phyloP scores from a whole-genome alignment of 192 early-diverging fungal genomes.

The Obelidium mucronatum region DNA sequence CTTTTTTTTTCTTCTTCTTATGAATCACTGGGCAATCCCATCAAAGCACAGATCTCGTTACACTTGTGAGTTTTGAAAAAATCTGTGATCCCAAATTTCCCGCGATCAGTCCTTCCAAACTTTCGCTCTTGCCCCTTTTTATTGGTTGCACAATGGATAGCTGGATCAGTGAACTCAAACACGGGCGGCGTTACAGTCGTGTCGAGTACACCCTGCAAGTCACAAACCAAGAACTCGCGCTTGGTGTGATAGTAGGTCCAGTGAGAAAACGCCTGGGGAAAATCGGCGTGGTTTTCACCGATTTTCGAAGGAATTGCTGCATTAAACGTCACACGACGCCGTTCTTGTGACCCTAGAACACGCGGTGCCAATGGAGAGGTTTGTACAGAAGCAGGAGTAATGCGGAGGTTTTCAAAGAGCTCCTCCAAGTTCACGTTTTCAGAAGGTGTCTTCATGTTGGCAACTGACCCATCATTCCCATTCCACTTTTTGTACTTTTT shows the following conservation, averaged over 20 bases:
- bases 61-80: conserved; percentile 18
- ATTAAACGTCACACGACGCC: background rate
- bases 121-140: background rate
- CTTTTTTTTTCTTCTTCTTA: no score
- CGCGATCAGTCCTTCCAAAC: conserved; percentile 5
- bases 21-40: conserved; percentile 5
- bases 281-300: background rate
- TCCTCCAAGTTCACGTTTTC: conserved; percentile 2
- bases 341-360: background rate
- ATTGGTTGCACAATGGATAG: background rate
- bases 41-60: background rate
- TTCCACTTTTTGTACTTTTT: conserved; percentile 16
- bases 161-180: conserved; percentile 15
- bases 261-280: conserved; percentile 6
- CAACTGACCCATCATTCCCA: conserved; percentile 12
- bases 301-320: background rate
- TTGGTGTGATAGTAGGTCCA: conserved; percentile 6
- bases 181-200: background rate
- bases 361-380: background rate
- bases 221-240: background rate
- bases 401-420: conserved; percentile 1
- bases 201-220: background rate
- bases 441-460: background rate
- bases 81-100: conserved; percentile 9
- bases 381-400: background rate